Evolutionary conservation across 805 yeast genomes (phyloP), one percentile per base, ranked within the genome.

Genomic region (Ogataea zsoltii): DNA sequence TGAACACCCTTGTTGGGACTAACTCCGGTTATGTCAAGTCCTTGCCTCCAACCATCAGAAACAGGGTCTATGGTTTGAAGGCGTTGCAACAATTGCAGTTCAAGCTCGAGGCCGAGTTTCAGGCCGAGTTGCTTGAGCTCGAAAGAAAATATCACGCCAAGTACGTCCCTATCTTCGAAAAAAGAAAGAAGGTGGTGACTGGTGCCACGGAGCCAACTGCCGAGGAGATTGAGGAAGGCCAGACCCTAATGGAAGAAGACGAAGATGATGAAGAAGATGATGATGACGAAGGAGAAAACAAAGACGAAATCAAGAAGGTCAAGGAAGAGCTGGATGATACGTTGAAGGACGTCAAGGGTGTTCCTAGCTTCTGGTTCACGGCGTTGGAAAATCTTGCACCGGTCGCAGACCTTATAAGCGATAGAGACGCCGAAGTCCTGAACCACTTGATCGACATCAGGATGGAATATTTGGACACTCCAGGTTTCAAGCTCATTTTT

Each of bases 341-440:
- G 14, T 48, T 52, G 25, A 74, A 66, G 25, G 72, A 67, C 16
- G 68, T 73, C 40, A 74, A 74, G 50, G 99, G 99, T 53, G 80
- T 94, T 55, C 98, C 99, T 46, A 82, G 86, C 39, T 94, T 94
- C 75, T 94, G 99, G 99, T 76, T 92, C 59, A 94, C 98, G 15
- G 96, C 98, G 5, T 73, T 94, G 68, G 92, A 86, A 66, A 94
- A 91, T 70, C 74, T 94, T 57, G 80, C 82, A 23, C 82, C 87
- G 23, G 80, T 91, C 39, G 79, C 89, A 28, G 95, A 90, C 51
- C 82, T 88, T 53, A 87, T 94, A 57, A 81, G 94, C 35, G 97
- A 89, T 45, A 80, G 96, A 61, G 99, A 94, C 67, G 78, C 85
- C 41, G 96, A 88, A 61, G 92, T 90, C 7, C 77, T 94, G 55